Evolutionary conservation across 441 rosid genomes (phyloP), one percentile per base, ranked within the genome.

Genomic region (Raphanus hybrid): DNA sequence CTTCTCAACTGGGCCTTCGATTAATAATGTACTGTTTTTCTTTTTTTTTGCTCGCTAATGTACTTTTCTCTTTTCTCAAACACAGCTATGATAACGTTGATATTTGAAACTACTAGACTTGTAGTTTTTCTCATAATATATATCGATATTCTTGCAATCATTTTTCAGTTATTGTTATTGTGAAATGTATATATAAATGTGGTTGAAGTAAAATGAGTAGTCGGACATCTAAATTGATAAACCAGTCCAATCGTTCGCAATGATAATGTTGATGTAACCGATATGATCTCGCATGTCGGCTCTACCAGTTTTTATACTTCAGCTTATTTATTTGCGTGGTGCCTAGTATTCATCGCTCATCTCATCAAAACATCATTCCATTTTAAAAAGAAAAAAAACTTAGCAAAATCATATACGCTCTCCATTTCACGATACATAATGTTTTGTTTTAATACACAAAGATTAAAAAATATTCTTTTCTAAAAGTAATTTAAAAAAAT

Each of bases 251-350:
- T 70, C 80, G 67, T 45, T 62, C 1, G 73, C 73, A 72, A 78
- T 78, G 81, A 72, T 67, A 73, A 73, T 72, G 34, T 35, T 78
- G 77, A 78, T 67, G 81, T 72, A 78, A 72, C 81, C 35, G 65
- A 60, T 26, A 72, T 70, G 68, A 78, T 78, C 77, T 73, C 10
- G 50, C 37, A 18, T 35, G 74, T 78, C 57, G 81, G 69, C 68
- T 73, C 48, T 67, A 71, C 70, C 8, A 77, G 68, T 67, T 72
- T 72, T 72, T 65, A 1, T 60, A 72, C 58, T 52, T 52, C 7
- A 18, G 41, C 23, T 71, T 64, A 45, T 67, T 67, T 67, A 67
- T 73, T 78, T 60, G 74, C 20, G 72, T 50, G 64, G 48, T 67
- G 32, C 69, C 64, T 60, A 67, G 55, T 67, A 4, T 48, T 35